These are phyloP conservation scores for Acacia crassicarpa DNA, from an alignment of 306 rosid species.

Conservation along the genomic window DNA sequence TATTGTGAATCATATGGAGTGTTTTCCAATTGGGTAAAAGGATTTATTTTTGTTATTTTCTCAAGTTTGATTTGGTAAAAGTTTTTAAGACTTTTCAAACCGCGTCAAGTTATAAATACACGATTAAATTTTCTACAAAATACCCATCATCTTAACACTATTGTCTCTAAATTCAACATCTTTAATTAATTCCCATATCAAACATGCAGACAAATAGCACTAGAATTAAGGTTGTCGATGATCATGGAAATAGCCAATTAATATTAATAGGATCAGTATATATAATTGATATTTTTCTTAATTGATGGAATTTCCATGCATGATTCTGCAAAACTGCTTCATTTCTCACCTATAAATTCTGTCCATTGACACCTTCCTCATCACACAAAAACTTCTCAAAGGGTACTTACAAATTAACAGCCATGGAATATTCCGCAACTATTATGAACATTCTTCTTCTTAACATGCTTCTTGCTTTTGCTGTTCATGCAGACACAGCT, in stretches of 20 bases:
- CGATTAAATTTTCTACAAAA: not conserved
- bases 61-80: not conserved
- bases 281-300: not conserved
- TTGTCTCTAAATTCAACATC: not conserved
- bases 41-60: not conserved
- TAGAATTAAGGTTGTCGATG: not conserved
- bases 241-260: not conserved
- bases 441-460: not conserved
- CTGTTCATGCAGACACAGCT: conserved; percentile 11
- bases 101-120: not conserved
- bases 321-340: not conserved
- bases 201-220: not conserved
- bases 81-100: not conserved
- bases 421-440: not conserved
- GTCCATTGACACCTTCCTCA: not conserved
- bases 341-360: conserved; percentile 3
- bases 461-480: not conserved
- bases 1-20: not conserved
- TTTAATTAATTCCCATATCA: not conserved
- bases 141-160: not conserved
- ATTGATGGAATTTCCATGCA: not conserved
- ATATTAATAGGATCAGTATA: not conserved
- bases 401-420: not conserved
- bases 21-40: not conserved
- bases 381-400: not conserved